phyloP scores from a whole-genome alignment of 108 stramenopile species.

The Skeletonema grethae region DNA sequence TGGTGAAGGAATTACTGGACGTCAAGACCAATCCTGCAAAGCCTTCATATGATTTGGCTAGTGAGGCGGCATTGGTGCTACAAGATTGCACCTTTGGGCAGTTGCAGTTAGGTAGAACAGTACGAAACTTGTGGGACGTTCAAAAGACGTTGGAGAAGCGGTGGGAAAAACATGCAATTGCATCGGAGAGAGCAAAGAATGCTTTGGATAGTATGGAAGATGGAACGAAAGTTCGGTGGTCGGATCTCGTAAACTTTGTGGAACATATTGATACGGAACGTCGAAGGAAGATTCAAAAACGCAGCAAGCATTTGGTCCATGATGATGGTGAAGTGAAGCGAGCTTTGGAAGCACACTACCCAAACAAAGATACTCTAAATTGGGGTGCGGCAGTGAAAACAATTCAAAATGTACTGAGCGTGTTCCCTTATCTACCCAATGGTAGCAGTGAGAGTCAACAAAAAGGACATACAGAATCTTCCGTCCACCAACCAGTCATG shows the following conservation, averaged over 20 bases:
- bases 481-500: slow-evolving; percentile 71
- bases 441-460: slow-evolving; percentile 27
- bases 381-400: slow-evolving; percentile 31
- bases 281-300: slow-evolving; percentile 50
- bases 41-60: slow-evolving; percentile 92
- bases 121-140: slow-evolving; percentile 74
- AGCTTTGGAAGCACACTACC: slow-evolving; percentile 3
- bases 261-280: slow-evolving; percentile 49
- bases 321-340: slow-evolving; percentile 14
- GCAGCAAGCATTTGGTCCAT: not conserved
- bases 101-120: slow-evolving; percentile 68
- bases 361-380: slow-evolving; percentile 4
- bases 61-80: slow-evolving; percentile 88
- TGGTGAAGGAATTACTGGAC: slow-evolving; percentile 86
- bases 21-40: slow-evolving; percentile 85
- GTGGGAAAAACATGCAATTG: slow-evolving; percentile 76
- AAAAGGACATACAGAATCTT: slow-evolving; percentile 45
- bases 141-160: slow-evolving; percentile 66
- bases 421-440: slow-evolving; percentile 28
- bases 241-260: slow-evolving; percentile 62
- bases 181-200: slow-evolving; percentile 72
- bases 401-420: slow-evolving; percentile 26
- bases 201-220: slow-evolving; percentile 53
- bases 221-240: slow-evolving; percentile 41
- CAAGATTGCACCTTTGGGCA: slow-evolving; percentile 88